Evolutionary conservation across 139 green algal genomes (phyloP), one percentile per base, ranked within the genome.

Genomic region (Desmodesmus armatus): DNA sequence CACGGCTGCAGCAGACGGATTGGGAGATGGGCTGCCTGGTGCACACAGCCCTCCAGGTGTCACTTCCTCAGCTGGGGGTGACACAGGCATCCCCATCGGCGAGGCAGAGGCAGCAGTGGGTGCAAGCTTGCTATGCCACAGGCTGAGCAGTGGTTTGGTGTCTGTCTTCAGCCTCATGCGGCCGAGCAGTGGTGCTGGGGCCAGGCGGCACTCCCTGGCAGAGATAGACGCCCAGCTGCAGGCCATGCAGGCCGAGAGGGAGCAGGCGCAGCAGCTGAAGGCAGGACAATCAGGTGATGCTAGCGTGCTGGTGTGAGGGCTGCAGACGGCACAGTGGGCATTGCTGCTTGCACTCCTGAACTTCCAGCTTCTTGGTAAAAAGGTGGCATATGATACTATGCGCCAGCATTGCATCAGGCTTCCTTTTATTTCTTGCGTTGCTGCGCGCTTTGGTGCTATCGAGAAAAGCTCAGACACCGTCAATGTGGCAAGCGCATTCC

Each of bases 151-250:
- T n/a, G n/a, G n/a, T n/a, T n/a, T n/a, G n/a, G n/a, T n/a, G n/a
- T n/a, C n/a, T n/a, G n/a, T n/a, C n/a, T n/a, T n/a, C n/a, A n/a
- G n/a, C n/a, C n/a, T n/a, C n/a, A n/a, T n/a, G n/a, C n/a, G n/a
- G n/a, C n/a, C 25, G 17, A 21, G 69, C 69, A 58, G 51, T 41
- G 41, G n/a, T 15, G 35, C 31, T 11, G 58, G 78, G 41, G 60
- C 31, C 60, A 83, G 29, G 78, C 25, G 37, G 6, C 43, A 41
- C 41, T 44, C 60, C 2, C 47, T 84, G 23, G 62, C 62, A 37
- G 78, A 84, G 78, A 76, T 84, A 44, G 62, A 84, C 66, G 63
- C 63, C 1, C 41, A 29, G 41, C 63, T 84, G 29, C 4, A 60
- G 25, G 39, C 40, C 25, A 39, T 83, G 37, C 40, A 71, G 37